A percentile compares a stretch with the other conserved stretches of the same genome.
Conservation (phyloP, 2,329 filamentous ascomycete genomes). For the Penicillium thymicola region DNA sequence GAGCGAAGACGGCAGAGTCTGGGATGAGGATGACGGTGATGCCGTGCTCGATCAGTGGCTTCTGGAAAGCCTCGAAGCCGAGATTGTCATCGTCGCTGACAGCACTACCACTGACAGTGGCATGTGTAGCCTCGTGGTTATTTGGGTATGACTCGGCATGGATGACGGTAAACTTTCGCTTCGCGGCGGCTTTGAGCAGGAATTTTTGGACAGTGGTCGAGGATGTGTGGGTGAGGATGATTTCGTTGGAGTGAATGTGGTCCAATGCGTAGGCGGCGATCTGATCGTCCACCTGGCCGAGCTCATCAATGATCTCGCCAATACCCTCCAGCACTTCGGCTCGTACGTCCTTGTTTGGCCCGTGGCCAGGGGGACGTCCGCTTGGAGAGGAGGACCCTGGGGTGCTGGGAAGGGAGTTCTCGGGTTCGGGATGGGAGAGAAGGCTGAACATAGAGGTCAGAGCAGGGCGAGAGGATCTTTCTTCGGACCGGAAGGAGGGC, state of each 20-base stretch:
- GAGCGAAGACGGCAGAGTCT: slow-evolving; percentile 81
- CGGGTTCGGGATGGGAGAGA: slow-evolving; percentile 63
- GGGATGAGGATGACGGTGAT: slow-evolving; percentile 80
- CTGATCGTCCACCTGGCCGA: slow-evolving; percentile 88
- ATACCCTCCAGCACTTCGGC: slow-evolving; percentile 93
- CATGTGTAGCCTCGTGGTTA: slow-evolving; percentile 62
- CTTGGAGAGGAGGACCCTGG: slow-evolving; percentile 36
- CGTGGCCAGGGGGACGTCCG: slow-evolving; percentile 30
- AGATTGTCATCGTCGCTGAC: slow-evolving; percentile 49
- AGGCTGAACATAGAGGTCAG: slow-evolving; percentile 81
- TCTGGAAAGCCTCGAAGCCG: slow-evolving; percentile 60
- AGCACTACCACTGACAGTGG: slow-evolving; percentile 56
- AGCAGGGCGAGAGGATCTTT: slow-evolving; percentile 53
- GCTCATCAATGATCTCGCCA: slow-evolving; percentile 91
- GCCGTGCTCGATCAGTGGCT: slow-evolving; percentile 72
- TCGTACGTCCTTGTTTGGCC: slow-evolving; percentile 63
- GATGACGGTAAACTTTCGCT: slow-evolving; percentile 88
- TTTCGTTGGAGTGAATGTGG: slow-evolving; percentile 89
- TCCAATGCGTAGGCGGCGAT: slow-evolving; percentile 85
- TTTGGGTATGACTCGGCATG: slow-evolving; percentile 73
- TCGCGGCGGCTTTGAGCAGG: slow-evolving; percentile 78
- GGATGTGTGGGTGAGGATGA: slow-evolving; percentile 84
- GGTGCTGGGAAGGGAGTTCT: slow-evolving; percentile 41
- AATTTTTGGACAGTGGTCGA: slow-evolving; percentile 87
- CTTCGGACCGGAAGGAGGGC: slow-evolving; percentile 28